Base-by-base conservation (phyloP, 2,329 filamentous ascomycete species). In the Aureobasidium sp. region DNA sequence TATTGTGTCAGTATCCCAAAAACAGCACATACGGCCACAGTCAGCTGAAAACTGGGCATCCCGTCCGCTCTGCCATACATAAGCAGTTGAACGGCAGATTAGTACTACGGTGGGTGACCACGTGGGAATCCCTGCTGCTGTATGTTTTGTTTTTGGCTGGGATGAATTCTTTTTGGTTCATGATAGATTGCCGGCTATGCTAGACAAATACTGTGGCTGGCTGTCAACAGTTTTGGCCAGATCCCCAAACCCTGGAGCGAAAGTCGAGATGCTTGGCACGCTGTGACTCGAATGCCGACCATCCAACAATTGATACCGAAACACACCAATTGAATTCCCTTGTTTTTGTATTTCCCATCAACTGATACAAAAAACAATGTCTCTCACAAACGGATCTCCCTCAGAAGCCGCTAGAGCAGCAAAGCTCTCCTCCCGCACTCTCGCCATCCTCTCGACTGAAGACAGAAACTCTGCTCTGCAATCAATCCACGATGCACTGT, bases 381-480 rank as follows among this genome's bases (percentile, higher is more conserved):
- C 93, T 66, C 81, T 96, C 62, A 96, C 92, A 51, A 92, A 89
- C 73, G 89, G 88, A 58, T 87, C 87, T 33, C 89, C 93, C 50
- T 78, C 83, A 60, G 85, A 91, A 65, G 88, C 89, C 57, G 93
- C 93, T 38, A 81, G 80, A 68, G 82, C 86, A 50, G 93, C 93
- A 63, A 91, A 91, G 69, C 76, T 82, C 49, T 90, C 93, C 17
- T 95, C 94, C 33, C 88, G 90, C 70, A 83, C 84, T 57, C 84
- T 99, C 46, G 90, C 91, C 51, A 88, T 89, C 1, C 84, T 97
- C 51, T 82, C 90, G 3, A 83, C 84, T 40, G 75, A 81, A 42
- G 87, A 87, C 25, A 87, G 94, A 69, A 96, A 97, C 77, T 83
- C 86, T 61, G 93, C 94, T 50, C 79, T 99, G 64, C 89, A 87